These are phyloP conservation scores for Amphirosellinia nigrospora DNA, from an alignment of 495 filamentous ascomycete genomes.

Conservation along the genomic window DNA sequence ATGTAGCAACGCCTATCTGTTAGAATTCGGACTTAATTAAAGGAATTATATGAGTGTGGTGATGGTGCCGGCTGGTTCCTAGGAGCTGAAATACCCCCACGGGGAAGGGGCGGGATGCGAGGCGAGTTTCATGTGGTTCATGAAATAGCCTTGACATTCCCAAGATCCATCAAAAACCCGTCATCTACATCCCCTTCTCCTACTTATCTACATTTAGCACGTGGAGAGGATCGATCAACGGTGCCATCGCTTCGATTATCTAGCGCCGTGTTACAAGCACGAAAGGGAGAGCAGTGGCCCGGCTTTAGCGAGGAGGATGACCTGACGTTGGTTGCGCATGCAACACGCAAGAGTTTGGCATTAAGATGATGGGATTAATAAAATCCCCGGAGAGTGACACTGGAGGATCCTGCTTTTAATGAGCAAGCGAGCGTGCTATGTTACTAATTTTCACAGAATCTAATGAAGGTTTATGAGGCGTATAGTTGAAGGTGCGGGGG, in stretches of 20 bases:
- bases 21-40: neutral
- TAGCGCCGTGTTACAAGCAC: slow-evolving; percentile 20
- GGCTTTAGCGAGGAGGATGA: slow-evolving; percentile 19
- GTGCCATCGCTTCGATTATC: slow-evolving; percentile 4
- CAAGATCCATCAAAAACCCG: neutral
- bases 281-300: neutral
- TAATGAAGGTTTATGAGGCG: neutral
- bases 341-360: slow-evolving; percentile 6
- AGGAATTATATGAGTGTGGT: neutral
- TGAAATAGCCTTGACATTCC: neutral
- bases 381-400: neutral
- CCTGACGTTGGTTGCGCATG: slow-evolving; percentile 12
- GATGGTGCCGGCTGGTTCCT: neutral
- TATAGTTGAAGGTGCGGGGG: neutral
- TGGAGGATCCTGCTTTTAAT: neutral
- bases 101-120: slow-evolving; percentile 2
- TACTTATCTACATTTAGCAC: neutral
- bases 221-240: slow-evolving; percentile 3
- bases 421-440: neutral
- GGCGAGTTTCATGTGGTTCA: slow-evolving; percentile 16
- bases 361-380: neutral
- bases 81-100: slow-evolving; percentile 2
- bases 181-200: neutral
- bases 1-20: neutral
- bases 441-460: neutral